Percentiles rank a stretch among this genome's conserved stretches.
Evolutionary conservation across 1,284 basidiomycete species (phyloP).

Genomic region (Tausonia pullulans): DNA sequence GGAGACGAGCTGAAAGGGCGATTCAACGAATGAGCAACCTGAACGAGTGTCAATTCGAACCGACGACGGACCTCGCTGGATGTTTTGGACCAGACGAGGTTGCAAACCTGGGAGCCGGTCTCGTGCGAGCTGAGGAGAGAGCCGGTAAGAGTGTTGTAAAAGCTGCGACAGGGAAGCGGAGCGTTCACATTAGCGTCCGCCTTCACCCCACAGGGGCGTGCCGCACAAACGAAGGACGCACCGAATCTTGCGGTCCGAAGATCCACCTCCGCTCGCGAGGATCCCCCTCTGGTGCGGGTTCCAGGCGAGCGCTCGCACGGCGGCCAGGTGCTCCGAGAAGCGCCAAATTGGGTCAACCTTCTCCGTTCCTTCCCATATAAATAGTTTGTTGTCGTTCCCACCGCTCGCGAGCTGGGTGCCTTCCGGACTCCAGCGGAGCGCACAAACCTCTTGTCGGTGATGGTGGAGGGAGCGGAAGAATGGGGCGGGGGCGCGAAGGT

Average conservation of each 20-base stretch:
- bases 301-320: constrained; percentile 98
- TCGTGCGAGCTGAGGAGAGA: constrained; percentile 76
- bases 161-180: too few relatives aligned
- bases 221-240: constrained; percentile 28
- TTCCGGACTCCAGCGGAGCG: constrained; percentile 75
- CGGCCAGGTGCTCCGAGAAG: constrained; percentile 92
- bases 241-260: constrained; percentile 90
- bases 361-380: constrained; percentile 72
- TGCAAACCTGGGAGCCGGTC: constrained; percentile 93
- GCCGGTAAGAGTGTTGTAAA: constrained; percentile 90
- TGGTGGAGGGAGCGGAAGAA: constrained; percentile 67
- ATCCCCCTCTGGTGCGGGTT: constrained; percentile 87
- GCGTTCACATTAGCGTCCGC: too few relatives aligned
- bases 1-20: constrained; percentile 53
- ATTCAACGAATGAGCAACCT: too few relatives aligned
- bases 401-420: constrained; percentile 77
- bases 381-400: constrained; percentile 97
- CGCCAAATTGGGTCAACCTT: constrained; percentile 64
- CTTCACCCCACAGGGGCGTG: too few relatives aligned
- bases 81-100: constrained; percentile 89
- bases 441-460: constrained; percentile 93
- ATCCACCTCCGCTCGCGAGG: constrained; percentile 92
- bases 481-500: constrained; percentile 61
- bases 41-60: too few relatives aligned
- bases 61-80: constrained; percentile 57